phyloP scores from a whole-genome alignment of 106 monocot genomes.

The Xerophyta viscosa region DNA sequence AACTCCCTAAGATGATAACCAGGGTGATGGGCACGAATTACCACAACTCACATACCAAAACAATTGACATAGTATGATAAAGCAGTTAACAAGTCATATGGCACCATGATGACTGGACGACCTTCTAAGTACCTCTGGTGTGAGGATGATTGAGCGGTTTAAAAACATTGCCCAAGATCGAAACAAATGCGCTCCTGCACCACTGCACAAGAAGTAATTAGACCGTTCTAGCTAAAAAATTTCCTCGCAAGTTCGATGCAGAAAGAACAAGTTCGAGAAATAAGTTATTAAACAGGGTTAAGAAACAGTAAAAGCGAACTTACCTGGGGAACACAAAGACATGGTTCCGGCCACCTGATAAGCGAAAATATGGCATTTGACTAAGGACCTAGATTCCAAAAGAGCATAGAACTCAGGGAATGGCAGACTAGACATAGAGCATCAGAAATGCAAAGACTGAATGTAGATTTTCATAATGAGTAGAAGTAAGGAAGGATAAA shows the following conservation, averaged over 20 bases:
- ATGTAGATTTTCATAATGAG: too few species aligned
- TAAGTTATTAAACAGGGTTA: too few species aligned
- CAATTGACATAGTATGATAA: too few species aligned
- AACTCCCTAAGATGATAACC: too few species aligned
- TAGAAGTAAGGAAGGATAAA: neutral
- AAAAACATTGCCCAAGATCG: slow-evolving; percentile 83
- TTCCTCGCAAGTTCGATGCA: neutral
- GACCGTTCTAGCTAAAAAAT: slow-evolving; percentile 2
- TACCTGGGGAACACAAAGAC: slow-evolving; percentile 98
- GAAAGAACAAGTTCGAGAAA: neutral
- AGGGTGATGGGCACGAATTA: too few species aligned
- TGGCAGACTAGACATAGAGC: neutral
- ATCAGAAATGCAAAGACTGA: neutral
- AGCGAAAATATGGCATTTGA: slow-evolving; percentile 95
- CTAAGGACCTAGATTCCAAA: slow-evolving; percentile 57
- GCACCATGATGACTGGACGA: neutral
- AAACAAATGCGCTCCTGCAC: slow-evolving; percentile 95
- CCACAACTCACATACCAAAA: too few species aligned
- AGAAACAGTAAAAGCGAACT: slow-evolving; percentile 3
- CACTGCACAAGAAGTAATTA: too few species aligned
- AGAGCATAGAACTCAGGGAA: neutral
- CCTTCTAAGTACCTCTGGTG: slow-evolving; percentile 73
- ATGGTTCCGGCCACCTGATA: slow-evolving; percentile 93
- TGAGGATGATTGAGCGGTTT: slow-evolving; percentile 94
- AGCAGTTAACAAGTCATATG: neutral